Evolutionary conservation across 495 filamentous ascomycete genomes (phyloP).

Genomic region (Lentithecium fluviatile): DNA sequence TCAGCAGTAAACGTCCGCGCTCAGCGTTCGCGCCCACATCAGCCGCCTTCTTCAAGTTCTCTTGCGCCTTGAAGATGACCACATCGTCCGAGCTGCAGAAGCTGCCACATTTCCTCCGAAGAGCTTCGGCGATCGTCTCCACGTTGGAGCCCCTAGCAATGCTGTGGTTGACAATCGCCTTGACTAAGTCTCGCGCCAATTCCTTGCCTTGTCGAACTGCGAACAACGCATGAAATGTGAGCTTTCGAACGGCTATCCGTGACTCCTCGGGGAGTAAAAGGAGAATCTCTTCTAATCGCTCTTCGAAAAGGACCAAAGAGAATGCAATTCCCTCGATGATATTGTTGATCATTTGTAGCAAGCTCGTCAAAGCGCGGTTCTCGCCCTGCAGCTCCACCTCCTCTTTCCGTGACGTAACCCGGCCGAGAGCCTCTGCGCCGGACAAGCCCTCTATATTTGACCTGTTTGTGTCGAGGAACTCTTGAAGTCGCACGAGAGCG

Average conservation of each 20-base stretch:
- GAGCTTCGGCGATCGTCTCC: conserved; percentile 90
- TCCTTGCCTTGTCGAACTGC: conserved; percentile 74
- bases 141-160: conserved; percentile 95
- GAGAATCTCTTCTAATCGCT: conserved; percentile 85
- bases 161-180: conserved; percentile 95
- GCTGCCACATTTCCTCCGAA: conserved; percentile 85
- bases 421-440: conserved; percentile 74
- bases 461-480: conserved; percentile 81
- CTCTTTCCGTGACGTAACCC: conserved; percentile 74
- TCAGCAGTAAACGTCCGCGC: conserved; percentile 73
- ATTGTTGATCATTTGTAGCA: conserved; percentile 75
- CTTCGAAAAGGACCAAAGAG: conserved; percentile 87
- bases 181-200: conserved; percentile 93
- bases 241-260: conserved; percentile 64
- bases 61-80: conserved; percentile 96
- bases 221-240: conserved; percentile 87
- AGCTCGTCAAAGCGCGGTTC: conserved; percentile 83
- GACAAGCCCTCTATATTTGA: conserved; percentile 88
- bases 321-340: conserved; percentile 97
- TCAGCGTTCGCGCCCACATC: conserved; percentile 75
- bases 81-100: conserved; percentile 98
- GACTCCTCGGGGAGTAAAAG: conserved; percentile 68
- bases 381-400: conserved; percentile 88
- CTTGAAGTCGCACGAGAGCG: conserved; percentile 70
- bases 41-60: conserved; percentile 80